A percentile compares a stretch with the other conserved stretches of the same genome.
phyloP scores from a whole-genome alignment of 148 eudicot species.

The Cornus suecica region DNA sequence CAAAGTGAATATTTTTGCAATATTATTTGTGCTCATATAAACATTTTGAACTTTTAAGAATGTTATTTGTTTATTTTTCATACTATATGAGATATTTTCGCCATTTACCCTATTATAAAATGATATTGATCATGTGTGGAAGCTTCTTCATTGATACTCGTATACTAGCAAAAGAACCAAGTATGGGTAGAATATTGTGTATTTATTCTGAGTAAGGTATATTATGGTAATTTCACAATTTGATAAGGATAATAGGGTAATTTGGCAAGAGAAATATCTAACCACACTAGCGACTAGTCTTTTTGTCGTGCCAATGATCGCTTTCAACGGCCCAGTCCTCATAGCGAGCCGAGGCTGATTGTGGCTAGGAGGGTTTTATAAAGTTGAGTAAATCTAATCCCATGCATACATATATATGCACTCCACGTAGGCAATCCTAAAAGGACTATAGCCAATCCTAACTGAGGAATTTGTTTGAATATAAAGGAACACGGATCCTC shows the following conservation, averaged over 20 bases:
- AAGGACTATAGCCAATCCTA: not conserved
- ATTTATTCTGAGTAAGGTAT: too few species aligned
- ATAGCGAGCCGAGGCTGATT: not conserved
- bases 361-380: not conserved
- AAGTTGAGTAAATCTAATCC: not conserved
- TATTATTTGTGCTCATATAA: too few species aligned
- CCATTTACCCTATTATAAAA: too few species aligned
- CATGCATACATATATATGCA: not conserved
- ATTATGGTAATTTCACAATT: not conserved
- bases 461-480: not conserved
- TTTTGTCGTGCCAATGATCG: not conserved
- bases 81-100: too few species aligned
- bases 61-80: too few species aligned
- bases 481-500: too few species aligned
- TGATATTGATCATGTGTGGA: too few species aligned
- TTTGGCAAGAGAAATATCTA: not conserved
- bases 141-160: too few species aligned
- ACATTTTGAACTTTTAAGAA: too few species aligned
- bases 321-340: not conserved
- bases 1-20: too few species aligned
- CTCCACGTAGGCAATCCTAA: not conserved
- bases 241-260: not conserved
- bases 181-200: too few species aligned
- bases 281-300: not conserved
- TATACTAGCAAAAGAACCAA: too few species aligned